Conservation (phyloP, 805 yeast species). For the Priceomyces castillae region DNA sequence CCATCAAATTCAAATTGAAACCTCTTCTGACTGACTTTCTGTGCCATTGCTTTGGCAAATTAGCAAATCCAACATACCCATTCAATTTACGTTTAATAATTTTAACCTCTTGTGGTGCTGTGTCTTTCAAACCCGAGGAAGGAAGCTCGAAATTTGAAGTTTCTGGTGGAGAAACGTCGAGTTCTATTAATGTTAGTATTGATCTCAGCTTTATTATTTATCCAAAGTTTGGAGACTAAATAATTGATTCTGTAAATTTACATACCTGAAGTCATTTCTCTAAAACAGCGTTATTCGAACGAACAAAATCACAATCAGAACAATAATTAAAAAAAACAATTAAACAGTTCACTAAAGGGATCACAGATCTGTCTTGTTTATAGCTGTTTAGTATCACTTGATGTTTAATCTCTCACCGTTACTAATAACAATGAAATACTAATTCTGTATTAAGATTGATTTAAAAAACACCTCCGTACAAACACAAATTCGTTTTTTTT, state of each 20-base stretch:
- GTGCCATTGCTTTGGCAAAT: constrained; percentile 98
- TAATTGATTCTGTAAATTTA: not conserved
- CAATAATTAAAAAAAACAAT: not conserved
- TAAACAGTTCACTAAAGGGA: not conserved
- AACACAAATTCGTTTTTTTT: constrained; percentile 4
- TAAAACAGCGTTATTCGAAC: not conserved
- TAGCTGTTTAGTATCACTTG: not conserved
- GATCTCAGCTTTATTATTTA: not conserved
- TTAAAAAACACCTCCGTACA: constrained; percentile 1
- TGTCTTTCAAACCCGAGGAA: constrained; percentile 6
- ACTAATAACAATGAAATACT: not conserved
- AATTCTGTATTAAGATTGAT: not conserved
- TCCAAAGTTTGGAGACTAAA: no score
- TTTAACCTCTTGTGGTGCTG: constrained; percentile 43
- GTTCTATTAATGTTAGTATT: constrained; percentile 3
- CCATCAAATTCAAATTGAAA: constrained; percentile 82
- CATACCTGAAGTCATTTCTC: not conserved
- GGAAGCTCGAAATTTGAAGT: constrained; percentile 3
- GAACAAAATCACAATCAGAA: constrained; percentile 1
- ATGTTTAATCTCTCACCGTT: not conserved
- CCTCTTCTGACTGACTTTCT: constrained; percentile 89
- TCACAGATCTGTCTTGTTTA: not conserved
- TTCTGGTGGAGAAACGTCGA: constrained; percentile 4
- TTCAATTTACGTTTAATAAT: constrained; percentile 79
- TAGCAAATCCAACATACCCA: constrained; percentile 95